Evolutionary conservation across 495 filamentous ascomycete genomes (phyloP), one percentile per base, ranked within the genome.

Genomic region (Ramalina intermedia): DNA sequence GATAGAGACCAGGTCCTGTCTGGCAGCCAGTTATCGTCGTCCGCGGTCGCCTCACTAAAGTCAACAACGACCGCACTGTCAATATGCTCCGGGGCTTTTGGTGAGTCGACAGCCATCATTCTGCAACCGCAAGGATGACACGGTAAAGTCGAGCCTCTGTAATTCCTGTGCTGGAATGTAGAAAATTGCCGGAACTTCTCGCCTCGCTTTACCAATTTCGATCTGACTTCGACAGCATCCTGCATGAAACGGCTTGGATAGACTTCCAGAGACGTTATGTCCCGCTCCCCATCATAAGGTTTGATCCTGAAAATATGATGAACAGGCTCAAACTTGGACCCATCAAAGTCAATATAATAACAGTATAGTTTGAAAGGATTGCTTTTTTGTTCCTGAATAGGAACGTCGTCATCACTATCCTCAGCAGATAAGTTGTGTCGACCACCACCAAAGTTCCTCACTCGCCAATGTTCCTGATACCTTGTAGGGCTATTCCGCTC

Each of bases 281-380:
- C 38, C 35, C 18, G 18, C 21, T 43, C 27, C 13, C 48, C 48
- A 3, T 43, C 14, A 35, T n/a, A 50, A 16, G 37, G 5, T 21
- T 35, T 35, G 4, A 50, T 47, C 41, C 29, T 45, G 37, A 50
- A 24, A 38, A 17, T 41, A 51, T 58, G 56, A 6, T 3, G 4
- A 6, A 43, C 17, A 43, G 41, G 41, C 21, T 14, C 18, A 11
- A 43, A 43, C 27, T 54, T 23, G 39, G 55, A 57, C 2, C 67
- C 67, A 46, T 69, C 61, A 51, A 64, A 69, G 52, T 67, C 61
- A 14, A 69, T 56, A 39, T 65, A 60, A 23, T 61, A 57, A 45
- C 66, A 69, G 12, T 45, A 9, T 9, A 67, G n/a, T 2, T 39
- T 37, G 35, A 65, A n/a, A 5, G 56, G 47, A 47, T 20, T 39